phyloP scores from a whole-genome alignment of 352 stramenopile genomes.

The Phytophthora syringae region DNA sequence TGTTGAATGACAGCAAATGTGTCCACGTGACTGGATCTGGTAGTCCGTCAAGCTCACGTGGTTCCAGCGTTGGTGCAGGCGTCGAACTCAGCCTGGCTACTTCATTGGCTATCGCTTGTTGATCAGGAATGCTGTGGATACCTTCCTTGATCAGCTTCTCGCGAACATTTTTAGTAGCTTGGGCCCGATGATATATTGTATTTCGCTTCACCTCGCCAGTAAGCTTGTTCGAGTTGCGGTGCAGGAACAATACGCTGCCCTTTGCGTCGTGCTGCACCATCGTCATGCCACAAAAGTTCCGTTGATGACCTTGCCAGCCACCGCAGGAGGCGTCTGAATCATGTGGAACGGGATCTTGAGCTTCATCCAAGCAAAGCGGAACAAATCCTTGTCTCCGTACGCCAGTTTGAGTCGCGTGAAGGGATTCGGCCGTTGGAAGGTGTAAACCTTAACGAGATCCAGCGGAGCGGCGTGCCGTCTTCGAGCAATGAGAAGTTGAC shows the following conservation, averaged over 20 bases:
- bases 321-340: slow-evolving; percentile 42
- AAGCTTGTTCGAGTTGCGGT: slow-evolving; percentile 57
- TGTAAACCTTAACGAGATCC: slow-evolving; percentile 49
- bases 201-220: slow-evolving; percentile 31
- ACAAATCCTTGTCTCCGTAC: slow-evolving; percentile 70
- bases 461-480: slow-evolving; percentile 39
- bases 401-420: slow-evolving; percentile 46
- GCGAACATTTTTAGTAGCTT: slow-evolving; percentile 23
- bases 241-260: slow-evolving; percentile 48
- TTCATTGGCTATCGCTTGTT: too few species aligned
- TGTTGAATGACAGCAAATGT: slow-evolving; percentile 65
- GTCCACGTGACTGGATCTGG: slow-evolving; percentile 68
- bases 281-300: slow-evolving; percentile 56
- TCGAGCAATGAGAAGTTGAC: slow-evolving; percentile 59
- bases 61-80: slow-evolving; percentile 23
- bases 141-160: slow-evolving; percentile 2
- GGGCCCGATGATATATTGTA: slow-evolving; percentile 27
- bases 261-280: slow-evolving; percentile 55
- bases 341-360: slow-evolving; percentile 49
- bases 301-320: slow-evolving; percentile 42
- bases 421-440: slow-evolving; percentile 37
- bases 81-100: slow-evolving; percentile 24
- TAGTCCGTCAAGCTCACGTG: slow-evolving; percentile 28
- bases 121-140: not conserved
- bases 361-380: slow-evolving; percentile 64